Base-by-base conservation (phyloP, 768 basidiomycete genomes). In the Leucogyrophana mollusca region DNA sequence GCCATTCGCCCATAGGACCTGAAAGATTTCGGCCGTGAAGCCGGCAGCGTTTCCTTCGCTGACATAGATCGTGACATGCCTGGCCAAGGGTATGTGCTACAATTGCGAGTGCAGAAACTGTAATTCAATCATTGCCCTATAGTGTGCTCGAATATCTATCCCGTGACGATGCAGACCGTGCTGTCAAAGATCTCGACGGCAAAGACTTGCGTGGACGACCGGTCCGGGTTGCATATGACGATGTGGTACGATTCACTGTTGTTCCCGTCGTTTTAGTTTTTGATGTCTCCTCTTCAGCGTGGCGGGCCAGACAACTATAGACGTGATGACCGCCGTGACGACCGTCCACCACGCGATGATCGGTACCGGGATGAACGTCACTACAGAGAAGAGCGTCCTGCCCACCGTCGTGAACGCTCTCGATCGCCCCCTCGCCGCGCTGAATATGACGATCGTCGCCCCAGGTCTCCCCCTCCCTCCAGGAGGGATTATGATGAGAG, bases 1-100 rank as follows among this genome's bases (percentile, higher is more conserved):
- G 61, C 66, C 68, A 56, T 68, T 46, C 67, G 62, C 69, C 59
- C 65, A 59, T 77, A 98, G 95, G 95, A 98, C 65, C 73, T 98
- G 65, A 98, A 98, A 70, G 95, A 98, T 63, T 97, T 94, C 51
- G 95, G 94, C 56, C 90, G 95, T 51, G 86, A 92, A 60, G 90
- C 90, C 40, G 94, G 92, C 34, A 89, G 83, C 61, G 92, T 97
- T 47, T 90, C 89, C 16, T 97, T 89, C 58, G 93, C 95, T 34
- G 95, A 98, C 61, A 87, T 98, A 50, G 94, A 98, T 62, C 85
- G 92, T 32, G 86, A 94, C 60, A 65, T 67, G 52, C 82, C 89
- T 20, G 88, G 87, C 24, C 84, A 91, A 74, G 95, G 95, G 94
- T 96, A 52, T 52, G 86, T 67, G 2, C n/a, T n/a, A n/a, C n/a